These are phyloP conservation scores for Sarocladium kiliense DNA, from an alignment of 2,329 filamentous ascomycete species.

Conservation along the genomic window DNA sequence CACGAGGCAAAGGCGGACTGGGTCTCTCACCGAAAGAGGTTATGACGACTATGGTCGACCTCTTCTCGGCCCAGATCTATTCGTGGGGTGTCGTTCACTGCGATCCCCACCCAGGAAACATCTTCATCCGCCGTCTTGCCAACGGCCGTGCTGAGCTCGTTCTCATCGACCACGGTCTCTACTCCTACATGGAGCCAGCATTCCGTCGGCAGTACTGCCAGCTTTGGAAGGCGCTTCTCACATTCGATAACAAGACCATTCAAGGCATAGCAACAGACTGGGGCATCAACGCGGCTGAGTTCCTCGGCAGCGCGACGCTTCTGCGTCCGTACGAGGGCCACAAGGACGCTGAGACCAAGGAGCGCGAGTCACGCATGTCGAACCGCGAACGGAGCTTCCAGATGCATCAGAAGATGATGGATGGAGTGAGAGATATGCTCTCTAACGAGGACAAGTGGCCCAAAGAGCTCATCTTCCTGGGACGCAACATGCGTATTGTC, in stretches of 20 bases:
- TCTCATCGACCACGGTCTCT: constrained; percentile 94
- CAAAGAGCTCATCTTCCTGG: constrained; percentile 86
- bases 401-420: constrained; percentile 81
- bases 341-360: constrained; percentile 56
- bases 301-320: constrained; percentile 87
- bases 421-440: constrained; percentile 62
- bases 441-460: constrained; percentile 85
- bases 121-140: constrained; percentile 84
- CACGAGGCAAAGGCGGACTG: constrained; percentile 68
- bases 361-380: constrained; percentile 28
- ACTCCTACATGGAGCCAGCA: constrained; percentile 79
- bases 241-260: constrained; percentile 84
- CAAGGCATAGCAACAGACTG: constrained; percentile 67
- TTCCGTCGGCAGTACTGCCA: constrained; percentile 82
- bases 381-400: constrained; percentile 75
- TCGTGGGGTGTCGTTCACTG: constrained; percentile 94
- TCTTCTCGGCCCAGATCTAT: constrained; percentile 98
- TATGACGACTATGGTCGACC: constrained; percentile 93
- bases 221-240: constrained; percentile 93
- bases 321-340: constrained; percentile 89
- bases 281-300: constrained; percentile 84
- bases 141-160: constrained; percentile 84
- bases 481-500: constrained; percentile 85
- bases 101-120: constrained; percentile 95
- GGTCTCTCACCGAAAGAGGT: constrained; percentile 79